Evolutionary conservation across 495 filamentous ascomycete species (phyloP).

Genomic region (Bombardia bombarda): DNA sequence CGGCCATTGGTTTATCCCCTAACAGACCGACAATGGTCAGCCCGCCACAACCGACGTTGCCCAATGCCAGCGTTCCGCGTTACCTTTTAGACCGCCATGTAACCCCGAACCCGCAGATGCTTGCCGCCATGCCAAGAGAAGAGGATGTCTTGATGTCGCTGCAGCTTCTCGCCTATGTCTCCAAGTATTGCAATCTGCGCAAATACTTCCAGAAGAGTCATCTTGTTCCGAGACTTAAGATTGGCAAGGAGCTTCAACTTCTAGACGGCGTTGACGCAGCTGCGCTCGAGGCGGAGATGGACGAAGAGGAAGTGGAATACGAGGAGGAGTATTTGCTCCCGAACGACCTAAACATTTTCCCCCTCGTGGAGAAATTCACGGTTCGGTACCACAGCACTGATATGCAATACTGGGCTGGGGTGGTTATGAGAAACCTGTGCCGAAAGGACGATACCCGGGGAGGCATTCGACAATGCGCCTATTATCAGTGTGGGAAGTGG

Average conservation of each 20-base stretch:
- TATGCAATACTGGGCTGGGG: constrained; percentile 99
- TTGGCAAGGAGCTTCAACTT: constrained; percentile 73
- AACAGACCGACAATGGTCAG: constrained; percentile 65
- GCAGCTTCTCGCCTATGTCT: constrained; percentile 95
- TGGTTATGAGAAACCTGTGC: constrained; percentile 98
- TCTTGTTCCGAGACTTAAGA: constrained; percentile 84
- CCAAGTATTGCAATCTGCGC: constrained; percentile 94
- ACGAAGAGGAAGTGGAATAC: constrained; percentile 51
- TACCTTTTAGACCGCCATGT: constrained; percentile 67
- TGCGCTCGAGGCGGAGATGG: constrained; percentile 27
- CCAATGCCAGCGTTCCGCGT: constrained; percentile 57
- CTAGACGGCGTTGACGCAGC: constrained; percentile 57
- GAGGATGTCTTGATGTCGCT: constrained; percentile 97
- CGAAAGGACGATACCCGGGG: constrained; percentile 92
- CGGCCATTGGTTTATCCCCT: constrained; percentile 67
- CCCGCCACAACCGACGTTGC: constrained; percentile 59
- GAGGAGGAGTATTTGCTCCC: constrained; percentile 89
- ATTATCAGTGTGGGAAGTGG: constrained; percentile 97
- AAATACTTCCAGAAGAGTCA: constrained; percentile 94
- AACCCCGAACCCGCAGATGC: constrained; percentile 55
- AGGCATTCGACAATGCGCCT: constrained; percentile 92
- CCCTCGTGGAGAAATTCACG: constrained; percentile 95
- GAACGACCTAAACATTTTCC: constrained; percentile 96
- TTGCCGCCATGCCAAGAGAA: constrained; percentile 87
- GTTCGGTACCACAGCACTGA: constrained; percentile 88